phyloP scores from a whole-genome alignment of 495 filamentous ascomycete species.

The Hyaloscypha finlandica region DNA sequence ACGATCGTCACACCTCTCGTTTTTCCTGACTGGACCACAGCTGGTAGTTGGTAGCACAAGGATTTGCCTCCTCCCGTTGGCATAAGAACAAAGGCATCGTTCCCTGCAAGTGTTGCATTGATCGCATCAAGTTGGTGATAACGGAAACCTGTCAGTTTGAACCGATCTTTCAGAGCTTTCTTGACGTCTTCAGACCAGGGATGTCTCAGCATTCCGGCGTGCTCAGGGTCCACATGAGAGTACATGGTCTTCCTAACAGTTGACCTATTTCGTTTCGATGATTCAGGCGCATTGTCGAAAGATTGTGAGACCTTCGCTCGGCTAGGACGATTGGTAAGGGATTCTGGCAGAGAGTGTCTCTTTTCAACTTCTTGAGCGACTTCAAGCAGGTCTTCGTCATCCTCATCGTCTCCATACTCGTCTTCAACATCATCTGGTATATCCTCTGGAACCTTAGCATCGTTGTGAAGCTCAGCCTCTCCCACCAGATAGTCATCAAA shows the following conservation, averaged over 20 bases:
- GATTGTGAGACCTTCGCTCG: not conserved
- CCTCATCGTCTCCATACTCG: conserved; percentile 65
- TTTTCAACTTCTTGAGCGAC: conserved; percentile 58
- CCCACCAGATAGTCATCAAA: conserved; percentile 24
- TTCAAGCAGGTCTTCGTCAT: conserved; percentile 72
- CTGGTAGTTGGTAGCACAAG: conserved; percentile 93
- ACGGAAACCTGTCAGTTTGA: conserved; percentile 81
- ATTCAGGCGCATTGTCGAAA: not conserved
- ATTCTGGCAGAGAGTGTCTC: conserved; percentile 35
- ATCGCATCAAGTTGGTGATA: conserved; percentile 94
- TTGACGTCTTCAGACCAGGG: conserved; percentile 88
- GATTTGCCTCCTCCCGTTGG: conserved; percentile 97
- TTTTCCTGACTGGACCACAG: conserved; percentile 76
- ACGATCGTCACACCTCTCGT: conserved; percentile 90
- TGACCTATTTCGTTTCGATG: conserved; percentile 37
- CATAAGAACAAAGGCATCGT: conserved; percentile 94
- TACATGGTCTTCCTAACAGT: conserved; percentile 37
- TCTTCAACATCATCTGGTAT: conserved; percentile 37
- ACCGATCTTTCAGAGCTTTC: conserved; percentile 72
- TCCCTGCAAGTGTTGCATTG: conserved; percentile 83
- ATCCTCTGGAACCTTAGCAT: not conserved
- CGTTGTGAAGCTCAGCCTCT: conserved; percentile 18
- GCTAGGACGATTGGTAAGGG: conserved; percentile 2
- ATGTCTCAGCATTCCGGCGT: conserved; percentile 46
- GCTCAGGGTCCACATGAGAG: conserved; percentile 35